phyloP scores from a whole-genome alignment of 2,329 filamentous ascomycete genomes.

The Stachybotrys chlorohalonatus region DNA sequence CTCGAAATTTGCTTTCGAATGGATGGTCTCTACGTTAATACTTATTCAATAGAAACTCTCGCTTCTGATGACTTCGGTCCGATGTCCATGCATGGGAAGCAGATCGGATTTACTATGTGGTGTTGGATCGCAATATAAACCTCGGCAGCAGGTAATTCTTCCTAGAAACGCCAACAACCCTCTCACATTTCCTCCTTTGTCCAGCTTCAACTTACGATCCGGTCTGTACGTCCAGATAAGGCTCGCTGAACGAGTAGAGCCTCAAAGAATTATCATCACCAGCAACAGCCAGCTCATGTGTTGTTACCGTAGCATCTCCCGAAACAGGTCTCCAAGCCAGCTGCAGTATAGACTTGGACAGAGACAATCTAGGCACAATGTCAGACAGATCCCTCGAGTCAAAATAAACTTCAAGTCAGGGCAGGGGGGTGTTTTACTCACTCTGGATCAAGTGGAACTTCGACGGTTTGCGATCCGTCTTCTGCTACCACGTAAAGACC shows the following conservation, averaged over 20 bases:
- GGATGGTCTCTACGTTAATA: not conserved
- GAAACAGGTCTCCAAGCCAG: conserved; percentile 56
- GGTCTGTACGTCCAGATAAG: conserved; percentile 9
- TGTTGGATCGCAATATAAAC: too few species aligned
- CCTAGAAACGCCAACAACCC: too few species aligned
- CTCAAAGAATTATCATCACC: conserved; percentile 54
- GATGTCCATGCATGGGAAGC: too few species aligned
- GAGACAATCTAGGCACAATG: conserved; percentile 17
- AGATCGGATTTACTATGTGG: too few species aligned
- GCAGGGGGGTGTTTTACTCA: conserved; percentile 22
- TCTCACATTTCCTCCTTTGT: too few species aligned
- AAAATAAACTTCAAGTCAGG: not conserved
- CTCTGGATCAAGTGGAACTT: conserved; percentile 25
- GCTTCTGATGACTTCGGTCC: not conserved
- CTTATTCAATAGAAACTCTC: not conserved
- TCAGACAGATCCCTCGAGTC: conserved; percentile 2
- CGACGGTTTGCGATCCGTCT: conserved; percentile 27
- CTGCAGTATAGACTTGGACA: conserved; percentile 58
- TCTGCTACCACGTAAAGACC: conserved; percentile 31
- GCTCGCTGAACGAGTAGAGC: conserved; percentile 37
- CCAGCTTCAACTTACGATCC: conserved; percentile 3
- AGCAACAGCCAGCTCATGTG: conserved; percentile 39
- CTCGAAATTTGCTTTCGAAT: not conserved
- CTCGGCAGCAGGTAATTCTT: too few species aligned
- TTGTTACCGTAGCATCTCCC: conserved; percentile 14